A percentile compares a stretch with the other conserved stretches of the same genome.
Evolutionary conservation across 73 alveolate genomes (phyloP).

Genomic region (Stentor roeselii): DNA sequence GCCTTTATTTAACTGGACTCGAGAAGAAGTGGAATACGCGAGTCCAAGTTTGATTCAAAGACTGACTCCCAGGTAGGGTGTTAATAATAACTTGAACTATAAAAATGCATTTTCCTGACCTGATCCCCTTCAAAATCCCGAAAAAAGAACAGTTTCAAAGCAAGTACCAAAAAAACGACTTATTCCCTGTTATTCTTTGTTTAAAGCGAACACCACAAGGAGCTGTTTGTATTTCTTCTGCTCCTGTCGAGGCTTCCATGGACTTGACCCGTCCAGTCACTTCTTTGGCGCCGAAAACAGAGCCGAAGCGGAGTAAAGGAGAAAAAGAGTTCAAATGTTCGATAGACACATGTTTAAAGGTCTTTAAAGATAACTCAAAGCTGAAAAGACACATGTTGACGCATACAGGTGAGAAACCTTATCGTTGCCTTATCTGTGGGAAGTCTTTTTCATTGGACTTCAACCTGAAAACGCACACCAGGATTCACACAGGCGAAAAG

Average conservation of each 20-base stretch:
- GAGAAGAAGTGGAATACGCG: too few relatives aligned
- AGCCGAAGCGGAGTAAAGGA: too few relatives aligned
- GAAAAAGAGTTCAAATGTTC: neutral
- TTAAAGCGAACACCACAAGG: neutral
- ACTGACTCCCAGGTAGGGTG: too few relatives aligned
- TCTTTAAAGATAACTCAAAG: constrained; percentile 76
- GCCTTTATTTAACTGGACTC: too few relatives aligned
- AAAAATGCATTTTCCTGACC: too few relatives aligned
- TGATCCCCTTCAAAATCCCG: constrained; percentile 1
- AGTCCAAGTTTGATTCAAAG: too few relatives aligned
- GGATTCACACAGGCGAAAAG: constrained; percentile 90
- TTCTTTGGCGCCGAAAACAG: neutral
- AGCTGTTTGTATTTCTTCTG: neutral
- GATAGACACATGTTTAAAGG: constrained; percentile 35
- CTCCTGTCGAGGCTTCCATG: neutral
- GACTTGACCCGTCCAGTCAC: neutral
- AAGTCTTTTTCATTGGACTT: constrained; percentile 71
- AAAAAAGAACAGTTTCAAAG: neutral
- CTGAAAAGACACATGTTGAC: constrained; percentile 77
- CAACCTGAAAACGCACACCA: constrained; percentile 74
- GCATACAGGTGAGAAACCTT: constrained; percentile 84
- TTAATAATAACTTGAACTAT: too few relatives aligned
- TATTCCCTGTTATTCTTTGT: neutral
- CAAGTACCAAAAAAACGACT: neutral
- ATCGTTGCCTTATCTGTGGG: constrained; percentile 69